Conservation (phyloP, 495 filamentous ascomycete genomes). For the Penicillium paxilli region DNA sequence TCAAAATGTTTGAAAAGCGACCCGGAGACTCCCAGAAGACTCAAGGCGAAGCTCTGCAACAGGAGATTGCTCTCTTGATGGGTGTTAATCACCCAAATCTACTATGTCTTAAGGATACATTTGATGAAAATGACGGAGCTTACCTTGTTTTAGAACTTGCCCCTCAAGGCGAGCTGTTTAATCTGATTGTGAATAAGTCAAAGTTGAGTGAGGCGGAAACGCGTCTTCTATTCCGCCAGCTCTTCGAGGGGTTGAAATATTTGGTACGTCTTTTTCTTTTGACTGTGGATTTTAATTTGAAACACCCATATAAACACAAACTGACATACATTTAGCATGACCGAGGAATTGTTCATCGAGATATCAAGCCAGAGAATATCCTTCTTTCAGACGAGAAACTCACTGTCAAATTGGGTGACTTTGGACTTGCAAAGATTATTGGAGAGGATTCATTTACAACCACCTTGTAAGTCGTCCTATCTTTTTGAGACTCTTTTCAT, state of each 20-base stretch:
- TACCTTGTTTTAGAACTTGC: conserved; percentile 93
- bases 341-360: conserved; percentile 94
- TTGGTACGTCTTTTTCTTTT: conserved; percentile 66
- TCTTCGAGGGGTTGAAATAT: conserved; percentile 94
- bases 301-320: background rate
- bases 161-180: conserved; percentile 91
- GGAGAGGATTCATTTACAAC: conserved; percentile 98
- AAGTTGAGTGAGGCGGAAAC: conserved; percentile 84
- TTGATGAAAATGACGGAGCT: conserved; percentile 86
- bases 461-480: conserved; percentile 61
- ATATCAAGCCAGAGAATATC: conserved; percentile 99
- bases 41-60: conserved; percentile 81
- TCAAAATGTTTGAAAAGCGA: conserved; percentile 89
- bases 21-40: conserved; percentile 75
- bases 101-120: conserved; percentile 91
- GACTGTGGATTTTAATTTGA: background rate
- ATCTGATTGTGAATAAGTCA: conserved; percentile 82
- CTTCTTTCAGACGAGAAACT: conserved; percentile 80
- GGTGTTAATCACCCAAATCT: conserved; percentile 94
- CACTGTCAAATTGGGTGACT: conserved; percentile 91
- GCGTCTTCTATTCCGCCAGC: conserved; percentile 82
- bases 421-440: conserved; percentile 97
- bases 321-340: conserved; percentile 66
- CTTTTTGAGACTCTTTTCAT: background rate
- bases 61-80: conserved; percentile 96